These are phyloP conservation scores for Kondoa malvinella DNA, from an alignment of 768 basidiomycete species.

Conservation along the genomic window DNA sequence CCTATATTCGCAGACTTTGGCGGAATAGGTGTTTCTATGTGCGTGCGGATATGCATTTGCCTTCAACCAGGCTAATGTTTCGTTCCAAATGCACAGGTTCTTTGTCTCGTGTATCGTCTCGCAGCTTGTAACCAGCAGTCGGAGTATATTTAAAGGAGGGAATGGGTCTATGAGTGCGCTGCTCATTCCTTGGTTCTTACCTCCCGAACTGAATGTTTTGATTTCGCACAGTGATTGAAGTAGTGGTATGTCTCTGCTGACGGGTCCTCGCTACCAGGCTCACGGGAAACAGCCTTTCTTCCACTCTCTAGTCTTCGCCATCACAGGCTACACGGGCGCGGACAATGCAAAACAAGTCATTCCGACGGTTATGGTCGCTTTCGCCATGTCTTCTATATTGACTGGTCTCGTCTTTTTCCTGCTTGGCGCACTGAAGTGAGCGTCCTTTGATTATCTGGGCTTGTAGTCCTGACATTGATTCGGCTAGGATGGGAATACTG, in stretches of 20 bases:
- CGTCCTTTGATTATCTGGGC: not conserved
- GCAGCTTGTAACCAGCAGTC: conserved; percentile 61
- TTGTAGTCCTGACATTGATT: conserved; percentile 26
- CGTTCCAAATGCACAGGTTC: conserved; percentile 16
- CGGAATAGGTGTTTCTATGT: conserved; percentile 83
- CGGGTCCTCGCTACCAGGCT: not conserved
- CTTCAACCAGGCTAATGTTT: conserved; percentile 42
- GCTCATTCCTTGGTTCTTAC: too few relatives aligned
- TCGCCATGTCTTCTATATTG: conserved; percentile 65
- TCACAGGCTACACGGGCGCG: conserved; percentile 54
- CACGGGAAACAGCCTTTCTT: conserved; percentile 44
- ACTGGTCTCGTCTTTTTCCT: conserved; percentile 36
- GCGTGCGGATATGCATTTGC: conserved; percentile 38
- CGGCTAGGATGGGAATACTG: conserved; percentile 50
- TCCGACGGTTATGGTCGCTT: conserved; percentile 82
- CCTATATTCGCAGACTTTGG: conserved; percentile 63
- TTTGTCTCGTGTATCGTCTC: conserved; percentile 42
- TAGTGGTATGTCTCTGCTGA: not conserved
- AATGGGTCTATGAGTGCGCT: conserved; percentile 54
- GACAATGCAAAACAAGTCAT: conserved; percentile 53
- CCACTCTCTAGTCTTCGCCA: conserved; percentile 68
- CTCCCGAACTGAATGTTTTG: not conserved
- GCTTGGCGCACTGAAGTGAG: conserved; percentile 39
- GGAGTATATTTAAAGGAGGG: conserved; percentile 76
- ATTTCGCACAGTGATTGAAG: not conserved